Percentiles rank a stretch among this genome's conserved stretches.
Evolutionary conservation across 1,139 yeast genomes (phyloP).

Genomic region (Debaryomyces sp.): DNA sequence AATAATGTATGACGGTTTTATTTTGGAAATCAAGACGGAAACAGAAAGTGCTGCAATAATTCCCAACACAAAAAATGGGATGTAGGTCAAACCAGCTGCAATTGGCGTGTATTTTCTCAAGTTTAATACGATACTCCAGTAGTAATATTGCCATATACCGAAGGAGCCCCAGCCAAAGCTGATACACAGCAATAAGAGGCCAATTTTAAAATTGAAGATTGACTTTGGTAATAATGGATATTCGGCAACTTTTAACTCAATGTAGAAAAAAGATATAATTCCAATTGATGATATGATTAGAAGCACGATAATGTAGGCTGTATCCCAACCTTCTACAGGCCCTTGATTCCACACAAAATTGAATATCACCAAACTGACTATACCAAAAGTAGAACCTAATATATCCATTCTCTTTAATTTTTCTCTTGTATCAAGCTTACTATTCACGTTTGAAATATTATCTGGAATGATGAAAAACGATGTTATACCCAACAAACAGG

Average conservation of each 20-base stretch:
- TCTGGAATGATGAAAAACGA: constrained; percentile 40
- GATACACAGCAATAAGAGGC: constrained; percentile 36
- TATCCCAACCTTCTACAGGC: constrained; percentile 53
- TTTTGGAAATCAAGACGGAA: constrained; percentile 41
- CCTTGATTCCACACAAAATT: constrained; percentile 60
- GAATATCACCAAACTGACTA: constrained; percentile 48
- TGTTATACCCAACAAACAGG: constrained; percentile 28
- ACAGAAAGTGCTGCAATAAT: constrained; percentile 47
- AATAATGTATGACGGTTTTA: constrained; percentile 48
- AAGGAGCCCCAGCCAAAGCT: constrained; percentile 62
- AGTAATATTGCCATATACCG: constrained; percentile 53
- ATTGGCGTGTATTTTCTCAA: constrained; percentile 48
- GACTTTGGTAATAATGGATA: constrained; percentile 51
- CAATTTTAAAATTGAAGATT: constrained; percentile 40
- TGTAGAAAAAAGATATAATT: constrained; percentile 32
- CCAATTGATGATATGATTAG: constrained; percentile 43
- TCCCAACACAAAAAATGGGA: constrained; percentile 51
- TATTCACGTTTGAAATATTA: constrained; percentile 3
- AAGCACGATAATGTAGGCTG: constrained; percentile 48
- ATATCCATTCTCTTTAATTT: constrained; percentile 36
- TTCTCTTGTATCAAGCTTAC: background rate
- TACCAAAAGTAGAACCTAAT: constrained; percentile 49
- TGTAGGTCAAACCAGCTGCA: constrained; percentile 45
- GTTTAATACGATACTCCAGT: constrained; percentile 45
- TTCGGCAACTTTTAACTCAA: constrained; percentile 28